These are phyloP conservation scores for Leucocoprinus leucothites DNA, from an alignment of 768 basidiomycete genomes.

Conservation along the genomic window DNA sequence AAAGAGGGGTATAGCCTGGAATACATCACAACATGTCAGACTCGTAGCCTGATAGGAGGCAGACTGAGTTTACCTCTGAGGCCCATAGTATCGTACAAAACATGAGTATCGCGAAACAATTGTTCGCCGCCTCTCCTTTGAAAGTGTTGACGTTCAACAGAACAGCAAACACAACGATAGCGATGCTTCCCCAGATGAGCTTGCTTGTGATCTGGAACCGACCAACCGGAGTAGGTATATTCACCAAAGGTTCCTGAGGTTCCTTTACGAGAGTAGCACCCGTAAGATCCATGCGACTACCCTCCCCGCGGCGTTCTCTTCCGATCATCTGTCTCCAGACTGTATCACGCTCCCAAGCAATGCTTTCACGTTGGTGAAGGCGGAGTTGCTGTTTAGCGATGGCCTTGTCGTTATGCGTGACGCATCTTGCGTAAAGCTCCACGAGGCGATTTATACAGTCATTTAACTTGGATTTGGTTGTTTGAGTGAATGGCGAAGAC, in stretches of 20 bases:
- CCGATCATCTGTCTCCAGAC: conserved; percentile 97
- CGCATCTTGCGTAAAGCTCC: conserved; percentile 81
- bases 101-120: conserved; percentile 84
- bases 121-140: conserved; percentile 69
- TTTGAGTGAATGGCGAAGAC: conserved; percentile 63
- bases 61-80: conserved; percentile 67
- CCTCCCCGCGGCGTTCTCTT: conserved; percentile 68
- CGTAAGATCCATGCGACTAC: conserved; percentile 24
- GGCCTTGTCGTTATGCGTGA: conserved; percentile 65
- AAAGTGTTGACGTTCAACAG: conserved; percentile 63
- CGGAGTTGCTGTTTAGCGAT: conserved; percentile 79
- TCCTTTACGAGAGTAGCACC: conserved; percentile 47
- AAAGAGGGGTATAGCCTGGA: conserved; percentile 91
- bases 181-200: conserved; percentile 53
- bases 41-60: not conserved
- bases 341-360: conserved; percentile 97
- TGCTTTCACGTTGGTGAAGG: conserved; percentile 85
- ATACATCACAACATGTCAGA: not conserved
- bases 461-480: conserved; percentile 61
- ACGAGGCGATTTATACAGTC: conserved; percentile 56
- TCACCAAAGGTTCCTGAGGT: conserved; percentile 43
- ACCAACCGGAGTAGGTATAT: conserved; percentile 66
- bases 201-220: conserved; percentile 62
- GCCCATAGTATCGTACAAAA: conserved; percentile 97
- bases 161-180: conserved; percentile 52